These are phyloP conservation scores for Chlamydomonas reinhardtii DNA, from an alignment of 163 green algal species.

Conservation along the genomic window DNA sequence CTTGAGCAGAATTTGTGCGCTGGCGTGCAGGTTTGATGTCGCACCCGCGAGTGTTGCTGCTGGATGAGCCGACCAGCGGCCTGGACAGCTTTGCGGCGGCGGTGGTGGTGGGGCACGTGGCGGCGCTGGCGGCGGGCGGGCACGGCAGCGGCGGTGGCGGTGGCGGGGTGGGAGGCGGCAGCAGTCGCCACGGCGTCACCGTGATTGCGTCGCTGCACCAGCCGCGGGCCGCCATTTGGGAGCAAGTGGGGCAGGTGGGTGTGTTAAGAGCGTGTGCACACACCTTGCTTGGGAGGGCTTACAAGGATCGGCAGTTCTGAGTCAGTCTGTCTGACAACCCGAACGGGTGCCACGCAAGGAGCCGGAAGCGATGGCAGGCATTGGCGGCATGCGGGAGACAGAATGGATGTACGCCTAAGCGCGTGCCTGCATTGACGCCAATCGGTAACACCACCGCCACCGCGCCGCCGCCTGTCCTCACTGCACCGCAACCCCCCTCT, in stretches of 20 bases:
- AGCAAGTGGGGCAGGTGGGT: constrained; percentile 73
- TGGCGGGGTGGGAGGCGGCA: constrained; percentile 44
- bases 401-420: too few relatives aligned
- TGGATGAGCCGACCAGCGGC: constrained; percentile 87
- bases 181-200: constrained; percentile 11
- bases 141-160: background rate
- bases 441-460: too few relatives aligned
- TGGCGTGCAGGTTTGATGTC: constrained; percentile 66
- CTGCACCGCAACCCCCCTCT: too few relatives aligned
- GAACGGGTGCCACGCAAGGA: too few relatives aligned
- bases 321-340: too few relatives aligned
- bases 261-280: too few relatives aligned
- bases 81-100: constrained; percentile 81
- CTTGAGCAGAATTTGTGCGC: background rate
- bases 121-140: constrained; percentile 39
- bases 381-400: too few relatives aligned
- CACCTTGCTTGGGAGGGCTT: too few relatives aligned
- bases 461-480: too few relatives aligned
- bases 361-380: too few relatives aligned
- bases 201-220: constrained; percentile 79
- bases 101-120: constrained; percentile 83
- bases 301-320: too few relatives aligned
- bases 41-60: constrained; percentile 69
- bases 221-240: constrained; percentile 76
- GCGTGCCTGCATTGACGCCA: too few relatives aligned